A percentile compares a stretch with the other conserved stretches of the same genome.
Conservation (phyloP, 2,329 filamentous ascomycete genomes). For the Aspergillus sp. region DNA sequence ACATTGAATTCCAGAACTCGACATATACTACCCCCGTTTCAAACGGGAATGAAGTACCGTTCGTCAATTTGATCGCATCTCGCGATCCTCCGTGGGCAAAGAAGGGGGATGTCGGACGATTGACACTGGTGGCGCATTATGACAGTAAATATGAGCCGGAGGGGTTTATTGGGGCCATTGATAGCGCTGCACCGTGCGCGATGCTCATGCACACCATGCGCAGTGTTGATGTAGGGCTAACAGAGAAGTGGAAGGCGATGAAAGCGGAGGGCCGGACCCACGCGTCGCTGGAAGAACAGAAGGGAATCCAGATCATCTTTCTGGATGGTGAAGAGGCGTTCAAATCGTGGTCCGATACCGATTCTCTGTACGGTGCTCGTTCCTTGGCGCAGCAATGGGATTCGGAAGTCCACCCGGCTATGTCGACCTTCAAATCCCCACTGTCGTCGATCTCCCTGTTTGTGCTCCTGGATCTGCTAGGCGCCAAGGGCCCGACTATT, state of each 20-base stretch:
- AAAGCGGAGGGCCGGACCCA: conserved; percentile 55
- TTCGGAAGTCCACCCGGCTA: conserved; percentile 62
- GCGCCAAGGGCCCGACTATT: conserved; percentile 65
- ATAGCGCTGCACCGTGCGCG: conserved; percentile 91
- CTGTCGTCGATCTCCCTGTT: conserved; percentile 83
- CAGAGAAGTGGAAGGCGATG: conserved; percentile 78
- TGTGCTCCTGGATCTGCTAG: conserved; percentile 86
- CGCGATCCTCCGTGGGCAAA: conserved; percentile 82
- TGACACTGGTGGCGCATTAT: conserved; percentile 92
- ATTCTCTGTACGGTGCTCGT: conserved; percentile 86
- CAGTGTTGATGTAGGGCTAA: conserved; percentile 76
- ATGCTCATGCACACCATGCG: conserved; percentile 85
- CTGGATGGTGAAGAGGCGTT: conserved; percentile 96
- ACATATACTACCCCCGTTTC: conserved; percentile 78
- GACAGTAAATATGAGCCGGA: conserved; percentile 77
- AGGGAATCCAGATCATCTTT: conserved; percentile 84
- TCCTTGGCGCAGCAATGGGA: conserved; percentile 84
- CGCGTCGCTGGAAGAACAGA: conserved; percentile 65
- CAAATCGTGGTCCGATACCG: conserved; percentile 70
- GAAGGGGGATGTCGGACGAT: conserved; percentile 70
- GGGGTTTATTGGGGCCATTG: conserved; percentile 90
- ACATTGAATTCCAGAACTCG: conserved; percentile 82
- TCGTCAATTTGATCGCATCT: conserved; percentile 81
- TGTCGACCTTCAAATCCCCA: conserved; percentile 72
- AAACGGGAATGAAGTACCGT: conserved; percentile 69